Evolutionary conservation across 768 basidiomycete species (phyloP), one percentile per base, ranked within the genome.

Genomic region (Auricularia cornea): DNA sequence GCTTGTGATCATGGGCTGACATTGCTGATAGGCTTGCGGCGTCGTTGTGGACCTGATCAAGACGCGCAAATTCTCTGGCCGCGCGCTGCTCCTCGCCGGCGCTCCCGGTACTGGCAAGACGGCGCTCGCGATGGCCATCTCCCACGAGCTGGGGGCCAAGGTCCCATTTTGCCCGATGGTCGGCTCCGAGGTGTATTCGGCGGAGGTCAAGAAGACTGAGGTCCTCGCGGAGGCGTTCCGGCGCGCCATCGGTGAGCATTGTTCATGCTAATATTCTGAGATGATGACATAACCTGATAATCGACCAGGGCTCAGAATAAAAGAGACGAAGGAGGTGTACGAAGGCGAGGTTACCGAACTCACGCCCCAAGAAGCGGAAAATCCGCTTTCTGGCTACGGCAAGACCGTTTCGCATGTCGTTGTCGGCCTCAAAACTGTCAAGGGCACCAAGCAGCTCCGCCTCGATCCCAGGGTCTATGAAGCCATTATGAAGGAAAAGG

Each of bases 91-190:
- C 48, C 84, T 98, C 40, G 96, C 92, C 29, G 97, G 97, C 62
- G 93, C 93, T 26, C 97, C 97, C 1, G 95, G 97, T 18, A 99
- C 97, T 3, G 96, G 97, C 12, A 99, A 99, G 78, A 99, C 97
- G 0, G 97, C 97, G 0, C 84, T 98, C 30, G 95, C 97, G 2
- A 76, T 98, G n/a, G 97, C 94, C 0, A 84, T 98, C 30, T 89
- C 94, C 5, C 95, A 98, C 64, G 97, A 98, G 70, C 83, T 99
- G 0, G 97, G 97, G 0, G 77, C 83, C 26, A 97, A 97, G 70
- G 95, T 98, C 1, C 97, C 97, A 0, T 98, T 99, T 73, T 98
- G 96, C 73, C 94, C 94, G 3, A 98, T 98, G 93, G 97, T 98
- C 51, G 97, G 97, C 0, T 90, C 88, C 23, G 97, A 99, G 75